Evolutionary conservation across 2,329 filamentous ascomycete species (phyloP).

Genomic region (Fusarium sororula): DNA sequence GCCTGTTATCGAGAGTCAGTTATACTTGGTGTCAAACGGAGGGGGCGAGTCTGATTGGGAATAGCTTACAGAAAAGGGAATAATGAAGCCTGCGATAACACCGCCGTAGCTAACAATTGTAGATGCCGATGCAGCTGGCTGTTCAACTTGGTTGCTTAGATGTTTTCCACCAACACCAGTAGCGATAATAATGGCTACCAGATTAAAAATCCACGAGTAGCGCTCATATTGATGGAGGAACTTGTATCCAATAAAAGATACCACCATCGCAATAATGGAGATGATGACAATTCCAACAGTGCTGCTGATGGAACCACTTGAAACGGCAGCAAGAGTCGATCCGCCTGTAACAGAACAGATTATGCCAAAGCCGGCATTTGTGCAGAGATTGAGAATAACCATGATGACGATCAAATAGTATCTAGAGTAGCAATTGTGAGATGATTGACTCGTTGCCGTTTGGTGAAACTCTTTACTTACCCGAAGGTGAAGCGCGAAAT

Average conservation of each 20-base stretch:
- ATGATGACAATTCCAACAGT: background rate
- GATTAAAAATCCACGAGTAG: background rate
- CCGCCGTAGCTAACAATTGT: background rate
- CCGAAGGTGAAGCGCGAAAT: background rate
- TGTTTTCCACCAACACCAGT: background rate
- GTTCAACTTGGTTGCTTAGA: background rate
- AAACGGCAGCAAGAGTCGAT: background rate
- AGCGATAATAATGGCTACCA: background rate
- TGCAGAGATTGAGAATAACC: background rate
- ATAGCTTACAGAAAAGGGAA: background rate
- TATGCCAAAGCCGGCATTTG: background rate
- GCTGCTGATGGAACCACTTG: background rate
- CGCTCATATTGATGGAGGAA: background rate
- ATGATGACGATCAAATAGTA: background rate
- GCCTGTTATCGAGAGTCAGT: background rate
- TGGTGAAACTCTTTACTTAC: background rate
- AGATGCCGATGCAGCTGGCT: background rate
- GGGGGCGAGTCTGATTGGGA: fast-evolving
- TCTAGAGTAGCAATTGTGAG: background rate
- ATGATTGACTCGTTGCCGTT: fast-evolving
- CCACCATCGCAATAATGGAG: background rate
- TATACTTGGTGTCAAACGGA: background rate
- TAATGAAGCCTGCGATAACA: background rate
- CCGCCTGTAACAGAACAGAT: background rate
- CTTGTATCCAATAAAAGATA: background rate